A percentile compares a stretch with the other conserved stretches of the same genome.
These are phyloP conservation scores for Ligustrum vulgare DNA, from an alignment of 257 asterid genomes.

Conservation along the genomic window DNA sequence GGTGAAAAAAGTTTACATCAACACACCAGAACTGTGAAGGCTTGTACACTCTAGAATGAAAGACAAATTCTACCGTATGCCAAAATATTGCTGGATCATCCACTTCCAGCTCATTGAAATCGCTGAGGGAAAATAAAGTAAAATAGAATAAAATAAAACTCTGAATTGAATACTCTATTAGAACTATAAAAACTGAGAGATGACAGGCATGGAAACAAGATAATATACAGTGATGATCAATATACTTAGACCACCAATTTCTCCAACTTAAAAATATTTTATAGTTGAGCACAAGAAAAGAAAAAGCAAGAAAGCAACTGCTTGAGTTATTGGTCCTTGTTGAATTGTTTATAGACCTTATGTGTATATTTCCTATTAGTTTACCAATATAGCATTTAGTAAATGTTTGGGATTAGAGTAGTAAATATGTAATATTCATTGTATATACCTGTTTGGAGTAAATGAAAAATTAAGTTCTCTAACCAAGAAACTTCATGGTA, in stretches of 20 bases:
- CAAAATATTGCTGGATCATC: not conserved
- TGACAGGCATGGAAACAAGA: not conserved
- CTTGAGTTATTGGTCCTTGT: not conserved
- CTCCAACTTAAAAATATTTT: not conserved
- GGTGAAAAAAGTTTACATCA: not conserved
- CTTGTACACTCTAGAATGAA: not conserved
- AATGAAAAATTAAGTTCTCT: too few relatives aligned
- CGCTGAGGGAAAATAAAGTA: not conserved
- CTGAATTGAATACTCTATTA: not conserved
- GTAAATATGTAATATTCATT: too few relatives aligned
- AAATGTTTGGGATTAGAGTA: too few relatives aligned
- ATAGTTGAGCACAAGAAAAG: not conserved
- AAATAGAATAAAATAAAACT: not conserved
- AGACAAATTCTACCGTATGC: not conserved
- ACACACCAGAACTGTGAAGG: not conserved
- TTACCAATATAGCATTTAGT: too few relatives aligned
- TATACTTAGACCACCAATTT: not conserved
- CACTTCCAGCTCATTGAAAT: not conserved
- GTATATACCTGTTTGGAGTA: too few relatives aligned
- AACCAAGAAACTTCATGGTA: too few relatives aligned
- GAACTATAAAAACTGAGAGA: not conserved
- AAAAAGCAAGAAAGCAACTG: not conserved
- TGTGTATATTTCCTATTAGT: too few relatives aligned
- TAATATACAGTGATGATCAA: not conserved
- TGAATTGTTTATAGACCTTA: too few relatives aligned